Base-by-base conservation (phyloP, 441 rosid genomes). In the Monsonia emarginata region DNA sequence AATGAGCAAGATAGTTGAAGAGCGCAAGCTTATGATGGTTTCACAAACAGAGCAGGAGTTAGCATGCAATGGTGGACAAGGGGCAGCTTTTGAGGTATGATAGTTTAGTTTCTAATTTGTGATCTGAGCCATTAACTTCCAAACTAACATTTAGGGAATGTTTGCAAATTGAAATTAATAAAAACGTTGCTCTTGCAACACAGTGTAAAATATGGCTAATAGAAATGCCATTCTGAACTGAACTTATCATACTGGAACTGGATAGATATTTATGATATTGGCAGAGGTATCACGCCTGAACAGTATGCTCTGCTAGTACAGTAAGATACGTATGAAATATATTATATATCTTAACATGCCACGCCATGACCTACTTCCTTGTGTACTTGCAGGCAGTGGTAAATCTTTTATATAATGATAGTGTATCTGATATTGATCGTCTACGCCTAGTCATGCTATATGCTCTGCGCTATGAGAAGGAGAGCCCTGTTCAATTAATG, bases 51-150 rank as follows among this genome's bases (percentile, higher is more conserved):
- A 90, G 69, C 98, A 93, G 77, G 98, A 88, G 74, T 81, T 93
- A 80, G 98, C 98, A 63, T 93, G 98, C 81, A 88, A 88, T 76
- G 93, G 93, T 77, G 96, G 97, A 61, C 98, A 90, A 82, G 98
- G 74, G 67, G 95, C 98, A 68, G 97, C 97, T 52, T 90, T 87
- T 81, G 98, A 88, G 98, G 98, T 92, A 79, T 19, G 26, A 5
- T 50, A 4, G 24, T 50, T 50, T 50, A 5, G 24, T 50, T 50
- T 50, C 26, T 18, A 22, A 1, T 5, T 2, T 5, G 56, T 50
- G 24, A 18, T 50, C 25, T 4, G 26, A 21, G 11, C 19, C 25
- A 46, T 24, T 25, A 56, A 38, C 58, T 13, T 38, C 4, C 27
- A 14, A 28, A 2, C 14, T 42, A 42, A 14, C 14, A 42, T 42